Evolutionary conservation across 148 eudicot species (phyloP), one percentile per base, ranked within the genome.

Genomic region (Polygonum aviculare): DNA sequence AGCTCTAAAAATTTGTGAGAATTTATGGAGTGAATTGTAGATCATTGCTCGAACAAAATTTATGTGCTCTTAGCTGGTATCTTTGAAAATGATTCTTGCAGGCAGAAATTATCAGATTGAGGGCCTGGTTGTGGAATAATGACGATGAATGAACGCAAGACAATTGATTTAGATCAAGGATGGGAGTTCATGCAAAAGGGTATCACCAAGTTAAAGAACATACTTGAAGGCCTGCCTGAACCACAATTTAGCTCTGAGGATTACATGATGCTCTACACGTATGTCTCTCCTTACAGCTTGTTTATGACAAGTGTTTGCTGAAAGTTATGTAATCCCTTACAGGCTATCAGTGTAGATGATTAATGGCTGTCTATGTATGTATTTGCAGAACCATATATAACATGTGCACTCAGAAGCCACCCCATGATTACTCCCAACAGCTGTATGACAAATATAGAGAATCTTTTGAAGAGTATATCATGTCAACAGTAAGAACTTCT

Each of bases 371-470:
- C 75, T 39, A 51, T 44, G 2, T 11, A 73, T 67, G 39, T 21
- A 18, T 79, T 52, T 81, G 52, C 69, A 83, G 88, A 69, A 79
- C 81, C 62, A 83, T 83, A 31, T 85, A 85, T 76, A 79, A 83
- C 72, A 79, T 83, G 88, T 83, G 85, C 63, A 83, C 84, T 31
- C 88, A 85, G 72, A 85, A 85, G 79, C 59, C 82, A 0, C 86
- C 84, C n/a, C 41, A 75, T 65, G 82, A 81, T 16, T 85, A 83
- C 52, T 77, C 86, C 71, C 63, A 75, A 36, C 74, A 79, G 51
- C 77, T 85, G 22, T 85, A 85, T 75, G 79, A 79, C 14, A 74
- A 55, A 0, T 85, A 83, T 63, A 60, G 71, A 47, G 76, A 77
- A 31, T 75, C 74, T 12, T 83, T 85, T 67, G 86, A 52, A 55